Evolutionary conservation across 768 basidiomycete species (phyloP).

Genomic region (Naematelia encephala): DNA sequence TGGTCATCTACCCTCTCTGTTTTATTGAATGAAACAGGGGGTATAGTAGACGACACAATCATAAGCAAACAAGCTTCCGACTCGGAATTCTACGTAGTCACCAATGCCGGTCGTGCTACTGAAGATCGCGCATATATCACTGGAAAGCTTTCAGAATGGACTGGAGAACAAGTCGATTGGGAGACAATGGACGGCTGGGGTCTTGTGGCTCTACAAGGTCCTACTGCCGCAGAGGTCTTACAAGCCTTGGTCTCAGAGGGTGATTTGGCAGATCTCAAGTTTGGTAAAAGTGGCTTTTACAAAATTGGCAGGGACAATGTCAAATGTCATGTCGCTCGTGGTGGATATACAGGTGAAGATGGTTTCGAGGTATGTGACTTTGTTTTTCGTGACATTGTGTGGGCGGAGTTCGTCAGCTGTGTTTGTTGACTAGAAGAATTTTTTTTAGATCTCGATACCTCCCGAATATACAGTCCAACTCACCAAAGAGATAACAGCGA

Average conservation of each 20-base stretch:
- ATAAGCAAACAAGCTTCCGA: constrained; percentile 62
- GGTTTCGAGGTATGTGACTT: constrained; percentile 74
- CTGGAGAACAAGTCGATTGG: constrained; percentile 66
- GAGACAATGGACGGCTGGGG: constrained; percentile 82
- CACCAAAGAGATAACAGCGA: constrained; percentile 61
- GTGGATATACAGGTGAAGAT: constrained; percentile 98
- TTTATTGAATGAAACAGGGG: constrained; percentile 79
- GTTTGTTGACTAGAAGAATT: not conserved
- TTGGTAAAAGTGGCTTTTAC: constrained; percentile 78
- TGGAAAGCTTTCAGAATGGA: constrained; percentile 72
- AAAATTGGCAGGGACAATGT: constrained; percentile 64
- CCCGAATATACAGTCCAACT: constrained; percentile 70
- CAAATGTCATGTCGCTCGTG: constrained; percentile 81
- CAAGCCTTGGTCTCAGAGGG: constrained; percentile 63
- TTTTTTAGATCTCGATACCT: constrained; percentile 72
- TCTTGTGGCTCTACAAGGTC: constrained; percentile 87
- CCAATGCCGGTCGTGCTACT: constrained; percentile 83
- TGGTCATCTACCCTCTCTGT: constrained; percentile 84
- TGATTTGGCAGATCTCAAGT: constrained; percentile 70
- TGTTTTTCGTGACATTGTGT: not conserved
- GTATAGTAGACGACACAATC: constrained; percentile 94
- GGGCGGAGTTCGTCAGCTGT: not conserved
- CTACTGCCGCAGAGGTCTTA: constrained; percentile 73
- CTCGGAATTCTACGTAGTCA: constrained; percentile 86
- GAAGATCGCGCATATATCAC: constrained; percentile 77